Base-by-base conservation (phyloP, 2,329 filamentous ascomycete species). In the Colletotrichum australisinense region DNA sequence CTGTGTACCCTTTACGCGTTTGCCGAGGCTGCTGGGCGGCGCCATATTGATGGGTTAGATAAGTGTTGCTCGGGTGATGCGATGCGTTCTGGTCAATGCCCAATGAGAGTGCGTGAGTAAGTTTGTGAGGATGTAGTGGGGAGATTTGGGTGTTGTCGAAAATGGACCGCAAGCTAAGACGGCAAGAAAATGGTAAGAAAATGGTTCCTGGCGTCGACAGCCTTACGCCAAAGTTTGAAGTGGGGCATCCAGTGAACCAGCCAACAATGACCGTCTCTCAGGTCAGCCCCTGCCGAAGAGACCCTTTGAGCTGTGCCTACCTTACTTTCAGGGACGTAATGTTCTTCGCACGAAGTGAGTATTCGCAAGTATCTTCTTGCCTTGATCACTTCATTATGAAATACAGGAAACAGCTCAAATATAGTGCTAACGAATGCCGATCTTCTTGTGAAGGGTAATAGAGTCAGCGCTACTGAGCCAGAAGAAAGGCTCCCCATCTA, bases 1-100 rank as follows among this genome's bases (percentile, higher is more conserved):
- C 84, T 94, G 88, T 63, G 88, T 87, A 78, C 90, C 88, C 80
- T 93, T 93, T 77, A 91, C 88, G 80, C 91, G 90, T 81, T 92
- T 92, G 71, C 89, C 88, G 26, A 88, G 83, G 75, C 85, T 86
- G 76, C 87, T 88, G 14, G 89, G 87, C 19, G 90, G 90, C 67
- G 90, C 89, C 91, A 92, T 92, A 67, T 69, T 73, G 69, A 42
- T 19, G 14, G 11, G 16, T 35, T 14, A 30, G 1, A 46, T 16
- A 26, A 5, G 42, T n/a, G 24, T 12, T 42, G 22, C 22, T 24
- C 12, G 16, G 12, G 32, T n/a, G 30, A 68, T 62, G 28, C 22
- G 28, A 42, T 55, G 64, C 58, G 26, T 35, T 49, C 52, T 55
- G 60, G 26, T 56, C 53, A 71, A n/a, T 42, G 42, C 24, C 22